phyloP scores from a whole-genome alignment of 441 rosid species.

The Erodium texanum region DNA sequence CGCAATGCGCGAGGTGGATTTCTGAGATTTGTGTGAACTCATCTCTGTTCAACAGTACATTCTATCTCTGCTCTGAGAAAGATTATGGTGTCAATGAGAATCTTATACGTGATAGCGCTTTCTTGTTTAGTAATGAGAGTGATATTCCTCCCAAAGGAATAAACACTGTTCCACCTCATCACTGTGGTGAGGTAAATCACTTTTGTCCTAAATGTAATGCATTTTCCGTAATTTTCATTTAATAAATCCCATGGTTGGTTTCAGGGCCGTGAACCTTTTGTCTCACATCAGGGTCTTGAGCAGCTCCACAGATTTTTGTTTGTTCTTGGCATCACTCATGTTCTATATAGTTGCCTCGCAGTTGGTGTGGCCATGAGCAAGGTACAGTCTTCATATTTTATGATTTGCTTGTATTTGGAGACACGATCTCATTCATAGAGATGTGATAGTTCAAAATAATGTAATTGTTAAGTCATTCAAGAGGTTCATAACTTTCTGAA shows the following conservation, averaged over 20 bases:
- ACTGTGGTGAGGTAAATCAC: conserved; percentile 60
- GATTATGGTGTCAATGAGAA: conserved; percentile 40
- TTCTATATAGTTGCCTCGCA: conserved; percentile 74
- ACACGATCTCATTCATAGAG: too few relatives aligned
- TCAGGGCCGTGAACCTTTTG: conserved; percentile 92
- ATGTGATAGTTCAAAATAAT: not conserved
- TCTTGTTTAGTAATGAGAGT: conserved; percentile 36
- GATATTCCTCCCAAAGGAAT: conserved; percentile 47
- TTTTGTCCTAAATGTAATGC: too few relatives aligned
- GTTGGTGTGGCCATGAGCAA: conserved; percentile 91
- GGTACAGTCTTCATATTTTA: conserved; percentile 34
- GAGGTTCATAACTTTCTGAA: conserved; percentile 16
- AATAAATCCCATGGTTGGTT: conserved; percentile 10
- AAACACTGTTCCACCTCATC: conserved; percentile 36
- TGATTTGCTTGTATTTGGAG: not conserved
- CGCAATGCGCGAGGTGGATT: conserved; percentile 86
- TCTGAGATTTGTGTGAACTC: conserved; percentile 85
- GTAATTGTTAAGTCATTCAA: not conserved
- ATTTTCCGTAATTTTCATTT: too few relatives aligned
- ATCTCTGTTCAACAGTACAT: conserved; percentile 73
- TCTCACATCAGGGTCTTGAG: conserved; percentile 71
- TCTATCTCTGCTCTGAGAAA: conserved; percentile 66
- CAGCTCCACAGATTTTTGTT: conserved; percentile 87
- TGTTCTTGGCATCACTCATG: conserved; percentile 87
- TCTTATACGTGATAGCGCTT: conserved; percentile 27